These are phyloP conservation scores for Dothiorella sarmentorum DNA, from an alignment of 2,329 filamentous ascomycete species.

Conservation along the genomic window DNA sequence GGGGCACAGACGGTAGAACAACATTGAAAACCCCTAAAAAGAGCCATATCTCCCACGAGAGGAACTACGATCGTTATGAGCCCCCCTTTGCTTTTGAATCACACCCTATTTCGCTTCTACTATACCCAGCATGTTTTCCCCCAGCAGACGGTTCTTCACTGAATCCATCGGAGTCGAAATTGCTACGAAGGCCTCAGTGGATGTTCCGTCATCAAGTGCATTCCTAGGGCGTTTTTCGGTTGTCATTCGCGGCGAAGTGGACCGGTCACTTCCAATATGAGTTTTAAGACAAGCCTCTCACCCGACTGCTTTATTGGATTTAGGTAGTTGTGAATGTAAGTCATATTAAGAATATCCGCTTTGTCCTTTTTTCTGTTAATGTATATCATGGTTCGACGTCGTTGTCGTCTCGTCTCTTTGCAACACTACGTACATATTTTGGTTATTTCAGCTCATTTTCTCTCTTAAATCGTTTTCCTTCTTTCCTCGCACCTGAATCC, in stretches of 20 bases:
- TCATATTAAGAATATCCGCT: not conserved
- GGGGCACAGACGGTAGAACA: conserved; percentile 1
- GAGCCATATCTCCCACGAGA: conserved; percentile 9
- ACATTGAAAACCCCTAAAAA: conserved; percentile 2
- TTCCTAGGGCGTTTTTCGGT: not conserved
- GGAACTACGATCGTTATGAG: conserved; percentile 8
- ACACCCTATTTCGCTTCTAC: conserved; percentile 12
- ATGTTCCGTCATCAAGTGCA: not conserved
- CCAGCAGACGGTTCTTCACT: not conserved
- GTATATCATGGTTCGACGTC: not conserved
- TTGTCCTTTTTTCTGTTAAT: not conserved
- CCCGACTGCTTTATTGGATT: not conserved
- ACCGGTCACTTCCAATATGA: not conserved
- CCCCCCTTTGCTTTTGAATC: not conserved
- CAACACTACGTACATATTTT: too few relatives aligned
- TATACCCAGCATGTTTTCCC: conserved; percentile 18
- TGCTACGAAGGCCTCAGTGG: conserved; percentile 1
- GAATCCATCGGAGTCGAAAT: not conserved
- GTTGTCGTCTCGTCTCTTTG: not conserved
- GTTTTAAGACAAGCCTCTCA: not conserved
- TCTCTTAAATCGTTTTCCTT: too few relatives aligned
- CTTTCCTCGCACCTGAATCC: too few relatives aligned
- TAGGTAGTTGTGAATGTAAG: conserved; percentile 3
- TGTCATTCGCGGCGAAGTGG: not conserved
- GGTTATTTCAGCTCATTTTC: too few relatives aligned